Base-by-base conservation (phyloP, 495 filamentous ascomycete genomes). In the Penicillium soppii region DNA sequence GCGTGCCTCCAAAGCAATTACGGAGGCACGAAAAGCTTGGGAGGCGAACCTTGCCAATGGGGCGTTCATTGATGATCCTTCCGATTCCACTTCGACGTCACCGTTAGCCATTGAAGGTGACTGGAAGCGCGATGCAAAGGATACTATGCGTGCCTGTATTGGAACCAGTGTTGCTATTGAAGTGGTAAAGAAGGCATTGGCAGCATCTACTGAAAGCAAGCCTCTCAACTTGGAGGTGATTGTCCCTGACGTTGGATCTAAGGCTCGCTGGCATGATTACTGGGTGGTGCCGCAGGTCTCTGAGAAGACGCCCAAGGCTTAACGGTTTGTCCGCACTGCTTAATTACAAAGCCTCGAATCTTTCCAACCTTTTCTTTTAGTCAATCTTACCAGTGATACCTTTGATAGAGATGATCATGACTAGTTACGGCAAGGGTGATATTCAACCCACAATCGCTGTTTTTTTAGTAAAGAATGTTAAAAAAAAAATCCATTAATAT, bases 241-340 rank as follows among this genome's bases (percentile, higher is more conserved):
- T 44, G 75, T 88, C 35, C 82, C 82, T 2, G 70, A 70, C 30
- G 61, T 74, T 5, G 80, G 73, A 7, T 66, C 74, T 4, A 79
- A 81, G 57, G 61, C 67, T 16, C 72, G 66, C 33, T 86, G 87
- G 73, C 82, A 88, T 71, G 82, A 84, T 56, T 90, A 85, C 83
- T 94, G 89, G 89, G 74, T 83, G 52, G 85, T 92, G 49, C 88
- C 87, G 5, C 85, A 83, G 63, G 55, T 91, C 35, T 60, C 52
- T 4, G 60, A 60, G 45, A 61, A 54, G 21, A 58, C 61, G 40
- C 5, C 50, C 2, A 26, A 36, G 39, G 22, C 42, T 13, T 57
- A 23, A 52, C n/a, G n/a, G n/a, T n/a, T n/a, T n/a, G n/a, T n/a
- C n/a, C n/a, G n/a, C n/a, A n/a, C n/a, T n/a, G n/a, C n/a, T n/a